Percentiles rank a stretch among this genome's conserved stretches.
Conservation (phyloP, 192 early-diverging fungal species). For the Entrophospora sp. region DNA sequence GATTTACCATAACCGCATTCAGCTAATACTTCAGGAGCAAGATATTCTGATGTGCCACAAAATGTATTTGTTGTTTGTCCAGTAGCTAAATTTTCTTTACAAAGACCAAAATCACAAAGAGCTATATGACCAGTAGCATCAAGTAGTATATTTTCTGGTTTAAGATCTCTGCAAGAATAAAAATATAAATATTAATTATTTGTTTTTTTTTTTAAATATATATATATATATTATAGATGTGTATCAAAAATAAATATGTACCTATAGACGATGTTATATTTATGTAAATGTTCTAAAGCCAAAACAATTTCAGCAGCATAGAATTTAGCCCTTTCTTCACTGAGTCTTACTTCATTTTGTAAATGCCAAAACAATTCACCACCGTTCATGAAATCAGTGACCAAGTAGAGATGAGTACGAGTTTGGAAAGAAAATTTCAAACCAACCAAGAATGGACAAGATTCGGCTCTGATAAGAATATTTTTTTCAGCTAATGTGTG, state of each 20-base stretch:
- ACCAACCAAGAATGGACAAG: slow-evolving; percentile 65
- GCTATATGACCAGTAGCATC: slow-evolving; percentile 63
- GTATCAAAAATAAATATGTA: neutral
- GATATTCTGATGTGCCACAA: slow-evolving; percentile 82
- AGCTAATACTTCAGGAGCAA: slow-evolving; percentile 80
- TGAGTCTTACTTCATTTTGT: slow-evolving; percentile 55
- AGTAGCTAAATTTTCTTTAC: slow-evolving; percentile 51
- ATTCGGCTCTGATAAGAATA: slow-evolving; percentile 54
- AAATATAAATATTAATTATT: neutral
- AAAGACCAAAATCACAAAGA: slow-evolving; percentile 71
- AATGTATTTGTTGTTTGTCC: slow-evolving; percentile 66
- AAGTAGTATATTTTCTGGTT: slow-evolving; percentile 62
- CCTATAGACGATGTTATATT: slow-evolving; percentile 57
- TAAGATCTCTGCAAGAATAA: slow-evolving; percentile 41
- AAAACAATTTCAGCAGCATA: slow-evolving; percentile 59
- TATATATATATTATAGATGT: neutral
- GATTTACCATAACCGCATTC: slow-evolving; percentile 59
- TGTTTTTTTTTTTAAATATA: neutral
- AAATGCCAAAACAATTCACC: slow-evolving; percentile 75
- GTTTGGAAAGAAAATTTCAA: slow-evolving; percentile 78
- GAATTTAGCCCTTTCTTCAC: slow-evolving; percentile 56
- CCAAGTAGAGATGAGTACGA: slow-evolving; percentile 63
- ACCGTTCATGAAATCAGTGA: slow-evolving; percentile 72
- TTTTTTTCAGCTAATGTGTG: slow-evolving; percentile 74
- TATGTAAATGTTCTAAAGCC: slow-evolving; percentile 63